These are phyloP conservation scores for Fraxinus platypoda DNA, from an alignment of 305 asterid species.

Conservation along the genomic window DNA sequence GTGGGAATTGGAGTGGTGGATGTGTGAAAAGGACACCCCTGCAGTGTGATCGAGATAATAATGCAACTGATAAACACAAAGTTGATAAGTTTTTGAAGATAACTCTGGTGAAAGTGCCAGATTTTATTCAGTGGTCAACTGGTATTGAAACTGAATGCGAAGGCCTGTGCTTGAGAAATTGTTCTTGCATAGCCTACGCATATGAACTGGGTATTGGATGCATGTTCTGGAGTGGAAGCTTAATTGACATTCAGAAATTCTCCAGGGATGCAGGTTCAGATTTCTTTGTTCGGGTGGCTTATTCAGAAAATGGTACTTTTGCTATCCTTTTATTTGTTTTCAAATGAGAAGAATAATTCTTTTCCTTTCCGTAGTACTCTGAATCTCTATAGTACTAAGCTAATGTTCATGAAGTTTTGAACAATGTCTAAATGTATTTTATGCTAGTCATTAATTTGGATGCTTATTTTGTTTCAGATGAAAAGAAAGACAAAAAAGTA, in stretches of 20 bases:
- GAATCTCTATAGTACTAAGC: neutral
- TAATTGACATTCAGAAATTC: constrained; percentile 29
- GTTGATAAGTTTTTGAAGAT: constrained; percentile 21
- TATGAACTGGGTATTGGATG: constrained; percentile 24
- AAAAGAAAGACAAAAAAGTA: constrained; percentile 6
- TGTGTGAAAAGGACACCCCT: constrained; percentile 7
- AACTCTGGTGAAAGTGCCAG: constrained; percentile 12
- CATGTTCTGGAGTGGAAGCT: constrained; percentile 22
- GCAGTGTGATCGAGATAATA: neutral
- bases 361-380: neutral
- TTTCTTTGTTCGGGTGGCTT: constrained; percentile 28
- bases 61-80: neutral
- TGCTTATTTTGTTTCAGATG: constrained; percentile 10
- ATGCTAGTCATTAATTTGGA: neutral
- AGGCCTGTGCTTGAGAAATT: constrained; percentile 20
- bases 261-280: constrained; percentile 29
- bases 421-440: neutral
- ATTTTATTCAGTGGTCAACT: constrained; percentile 21
- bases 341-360: neutral
- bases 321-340: neutral
- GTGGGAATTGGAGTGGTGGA: constrained; percentile 5
- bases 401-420: neutral
- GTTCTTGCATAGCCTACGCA: constrained; percentile 29
- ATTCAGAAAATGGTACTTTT: constrained; percentile 28
- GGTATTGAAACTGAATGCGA: constrained; percentile 1